These are phyloP conservation scores for Leccinum fibrillosum DNA, from an alignment of 768 basidiomycete genomes.

Conservation along the genomic window DNA sequence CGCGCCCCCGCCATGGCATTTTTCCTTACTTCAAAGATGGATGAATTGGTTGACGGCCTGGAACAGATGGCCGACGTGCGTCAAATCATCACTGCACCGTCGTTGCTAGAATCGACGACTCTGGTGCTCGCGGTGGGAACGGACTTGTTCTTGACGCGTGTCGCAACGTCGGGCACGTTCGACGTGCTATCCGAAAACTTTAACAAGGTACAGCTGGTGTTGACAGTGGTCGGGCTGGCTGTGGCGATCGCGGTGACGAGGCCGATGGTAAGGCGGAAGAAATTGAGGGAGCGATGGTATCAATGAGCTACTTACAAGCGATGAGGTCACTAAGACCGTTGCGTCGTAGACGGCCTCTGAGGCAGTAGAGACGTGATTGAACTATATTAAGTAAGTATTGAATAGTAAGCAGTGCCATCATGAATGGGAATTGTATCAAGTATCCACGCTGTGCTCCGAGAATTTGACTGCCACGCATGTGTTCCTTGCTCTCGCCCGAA, in stretches of 20 bases:
- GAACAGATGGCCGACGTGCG: slow-evolving; percentile 64
- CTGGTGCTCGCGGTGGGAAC: slow-evolving; percentile 83
- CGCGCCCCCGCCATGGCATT: slow-evolving; percentile 24
- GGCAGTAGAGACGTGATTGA: neutral
- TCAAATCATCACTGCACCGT: slow-evolving; percentile 72
- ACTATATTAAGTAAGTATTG: neutral
- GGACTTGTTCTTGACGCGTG: slow-evolving; percentile 85
- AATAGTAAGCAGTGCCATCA: neutral
- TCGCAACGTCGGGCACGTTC: slow-evolving; percentile 86
- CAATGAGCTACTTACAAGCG: neutral
- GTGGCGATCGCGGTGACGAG: slow-evolving; percentile 76
- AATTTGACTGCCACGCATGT: too few relatives aligned
- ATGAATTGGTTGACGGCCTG: neutral
- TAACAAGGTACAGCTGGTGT: slow-evolving; percentile 87
- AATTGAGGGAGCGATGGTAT: slow-evolving; percentile 72
- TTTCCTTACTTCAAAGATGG: neutral
- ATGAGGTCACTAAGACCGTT: neutral
- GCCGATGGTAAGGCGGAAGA: slow-evolving; percentile 76
- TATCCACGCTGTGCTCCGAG: too few relatives aligned
- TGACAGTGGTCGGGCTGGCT: slow-evolving; percentile 71
- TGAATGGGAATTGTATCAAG: neutral
- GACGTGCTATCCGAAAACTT: slow-evolving; percentile 90
- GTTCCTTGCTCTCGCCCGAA: neutral
- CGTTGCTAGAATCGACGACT: slow-evolving; percentile 89
- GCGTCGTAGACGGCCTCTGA: neutral